Percentiles rank a stretch among this genome's conserved stretches.
These are phyloP conservation scores for Fusarium agapanthi DNA, from an alignment of 2,329 filamentous ascomycete species.

Conservation along the genomic window DNA sequence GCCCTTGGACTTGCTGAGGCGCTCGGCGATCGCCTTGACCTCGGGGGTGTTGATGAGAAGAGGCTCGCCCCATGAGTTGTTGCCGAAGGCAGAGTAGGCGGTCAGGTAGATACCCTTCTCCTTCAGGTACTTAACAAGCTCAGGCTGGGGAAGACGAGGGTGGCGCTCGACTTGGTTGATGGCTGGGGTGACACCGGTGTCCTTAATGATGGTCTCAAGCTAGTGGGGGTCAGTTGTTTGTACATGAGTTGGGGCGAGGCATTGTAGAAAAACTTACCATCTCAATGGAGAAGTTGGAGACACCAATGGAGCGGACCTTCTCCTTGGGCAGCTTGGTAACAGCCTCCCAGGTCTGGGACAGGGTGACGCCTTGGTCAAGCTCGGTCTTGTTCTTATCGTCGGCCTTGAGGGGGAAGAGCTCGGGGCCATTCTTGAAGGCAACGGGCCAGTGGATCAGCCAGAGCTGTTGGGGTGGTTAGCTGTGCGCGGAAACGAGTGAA, in stretches of 20 bases:
- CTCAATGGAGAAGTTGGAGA: constrained; percentile 77
- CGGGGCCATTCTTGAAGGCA: constrained; percentile 51
- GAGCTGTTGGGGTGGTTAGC: constrained; percentile 47
- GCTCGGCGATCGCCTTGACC: constrained; percentile 65
- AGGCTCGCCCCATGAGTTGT: constrained; percentile 54
- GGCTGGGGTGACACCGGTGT: constrained; percentile 65
- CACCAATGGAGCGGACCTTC: constrained; percentile 73
- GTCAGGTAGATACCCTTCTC: constrained; percentile 72
- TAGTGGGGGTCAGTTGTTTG: constrained; percentile 17
- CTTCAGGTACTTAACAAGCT: constrained; percentile 67
- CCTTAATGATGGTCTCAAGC: constrained; percentile 65
- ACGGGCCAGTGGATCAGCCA: constrained; percentile 73
- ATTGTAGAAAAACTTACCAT: constrained; percentile 42
- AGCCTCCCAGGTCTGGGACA: constrained; percentile 57
- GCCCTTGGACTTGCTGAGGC: constrained; percentile 46
- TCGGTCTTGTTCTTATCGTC: constrained; percentile 47
- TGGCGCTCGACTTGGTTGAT: constrained; percentile 77
- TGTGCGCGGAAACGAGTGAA: background rate
- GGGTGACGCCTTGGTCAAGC: constrained; percentile 55
- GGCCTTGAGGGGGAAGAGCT: constrained; percentile 56
- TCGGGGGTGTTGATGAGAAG: constrained; percentile 67
- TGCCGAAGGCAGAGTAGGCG: constrained; percentile 68
- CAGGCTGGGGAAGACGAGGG: constrained; percentile 66
- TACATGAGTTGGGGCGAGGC: background rate
- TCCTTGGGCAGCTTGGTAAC: constrained; percentile 66